phyloP scores from a whole-genome alignment of 345 rosid genomes.

The Aquilaria yunnanensis region DNA sequence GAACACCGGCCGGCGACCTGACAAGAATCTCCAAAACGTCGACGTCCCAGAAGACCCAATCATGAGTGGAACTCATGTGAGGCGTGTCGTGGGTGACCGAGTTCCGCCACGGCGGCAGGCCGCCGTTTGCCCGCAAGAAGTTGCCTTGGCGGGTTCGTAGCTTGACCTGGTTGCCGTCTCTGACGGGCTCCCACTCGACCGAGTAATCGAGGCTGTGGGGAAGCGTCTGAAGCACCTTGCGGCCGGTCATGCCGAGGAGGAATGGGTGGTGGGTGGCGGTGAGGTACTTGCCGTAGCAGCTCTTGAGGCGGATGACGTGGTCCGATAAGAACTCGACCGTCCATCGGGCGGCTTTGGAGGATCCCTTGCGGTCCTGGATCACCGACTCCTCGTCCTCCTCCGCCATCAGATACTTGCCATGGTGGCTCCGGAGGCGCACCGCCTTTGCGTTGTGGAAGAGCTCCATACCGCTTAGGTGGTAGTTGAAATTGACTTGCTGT shows the following conservation, averaged over 20 bases:
- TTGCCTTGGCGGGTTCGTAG: slow-evolving; percentile 55
- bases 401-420: slow-evolving; percentile 66
- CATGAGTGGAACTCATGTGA: slow-evolving; percentile 53
- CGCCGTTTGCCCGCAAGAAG: slow-evolving; percentile 66
- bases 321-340: slow-evolving; percentile 49
- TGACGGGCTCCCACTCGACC: slow-evolving; percentile 77
- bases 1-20: slow-evolving; percentile 23
- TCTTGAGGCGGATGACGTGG: slow-evolving; percentile 54
- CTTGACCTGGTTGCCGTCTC: slow-evolving; percentile 41
- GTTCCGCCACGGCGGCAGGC: slow-evolving; percentile 77
- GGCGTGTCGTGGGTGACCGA: slow-evolving; percentile 74
- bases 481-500: slow-evolving; percentile 18
- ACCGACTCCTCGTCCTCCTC: slow-evolving; percentile 73
- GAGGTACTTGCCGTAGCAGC: slow-evolving; percentile 63
- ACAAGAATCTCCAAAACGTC: slow-evolving; percentile 49
- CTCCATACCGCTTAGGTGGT: slow-evolving; percentile 49
- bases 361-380: slow-evolving; percentile 58
- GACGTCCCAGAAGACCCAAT: slow-evolving; percentile 69
- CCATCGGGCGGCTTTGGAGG: slow-evolving; percentile 57
- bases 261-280: slow-evolving; percentile 81
- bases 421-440: slow-evolving; percentile 68
- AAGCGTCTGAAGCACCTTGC: slow-evolving; percentile 56
- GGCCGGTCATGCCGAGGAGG: slow-evolving; percentile 70
- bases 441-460: slow-evolving; percentile 66
- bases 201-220: slow-evolving; percentile 47